Percentiles rank a stretch among this genome's conserved stretches.
These are phyloP conservation scores for Cercospora canescens DNA, from an alignment of 2,329 filamentous ascomycete genomes.

Conservation along the genomic window DNA sequence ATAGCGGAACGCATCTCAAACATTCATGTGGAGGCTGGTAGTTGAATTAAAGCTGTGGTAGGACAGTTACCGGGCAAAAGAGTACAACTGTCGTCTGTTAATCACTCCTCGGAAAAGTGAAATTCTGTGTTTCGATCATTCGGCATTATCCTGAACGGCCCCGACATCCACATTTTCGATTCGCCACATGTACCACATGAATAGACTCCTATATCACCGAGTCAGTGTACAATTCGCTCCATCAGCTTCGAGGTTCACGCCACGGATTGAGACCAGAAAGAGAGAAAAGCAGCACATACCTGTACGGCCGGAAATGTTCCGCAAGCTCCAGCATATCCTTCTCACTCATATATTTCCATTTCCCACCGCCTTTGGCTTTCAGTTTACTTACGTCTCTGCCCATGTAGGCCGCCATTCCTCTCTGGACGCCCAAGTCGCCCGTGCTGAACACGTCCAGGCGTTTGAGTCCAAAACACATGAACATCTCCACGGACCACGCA, in stretches of 20 bases:
- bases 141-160: constrained; percentile 25
- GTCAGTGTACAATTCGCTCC: constrained; percentile 12
- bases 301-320: constrained; percentile 78
- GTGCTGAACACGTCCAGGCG: constrained; percentile 90
- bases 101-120: too few relatives aligned
- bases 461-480: constrained; percentile 93
- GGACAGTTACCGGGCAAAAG: too few relatives aligned
- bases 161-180: constrained; percentile 26
- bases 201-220: constrained; percentile 63
- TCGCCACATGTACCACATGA: constrained; percentile 98
- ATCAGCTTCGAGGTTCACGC: background rate
- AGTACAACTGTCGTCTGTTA: too few relatives aligned
- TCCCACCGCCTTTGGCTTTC: constrained; percentile 75
- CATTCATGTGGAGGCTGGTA: too few relatives aligned
- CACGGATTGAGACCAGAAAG: background rate
- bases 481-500: constrained; percentile 95
- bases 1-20: too few relatives aligned
- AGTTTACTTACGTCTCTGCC: constrained; percentile 82
- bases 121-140: background rate
- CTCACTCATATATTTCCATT: constrained; percentile 98
- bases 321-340: constrained; percentile 85
- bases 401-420: constrained; percentile 86
- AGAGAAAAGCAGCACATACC: constrained; percentile 46
- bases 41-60: too few relatives aligned
- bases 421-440: constrained; percentile 90